These are phyloP conservation scores for Mycena sanguinolenta DNA, from an alignment of 768 basidiomycete genomes.

Conservation along the genomic window DNA sequence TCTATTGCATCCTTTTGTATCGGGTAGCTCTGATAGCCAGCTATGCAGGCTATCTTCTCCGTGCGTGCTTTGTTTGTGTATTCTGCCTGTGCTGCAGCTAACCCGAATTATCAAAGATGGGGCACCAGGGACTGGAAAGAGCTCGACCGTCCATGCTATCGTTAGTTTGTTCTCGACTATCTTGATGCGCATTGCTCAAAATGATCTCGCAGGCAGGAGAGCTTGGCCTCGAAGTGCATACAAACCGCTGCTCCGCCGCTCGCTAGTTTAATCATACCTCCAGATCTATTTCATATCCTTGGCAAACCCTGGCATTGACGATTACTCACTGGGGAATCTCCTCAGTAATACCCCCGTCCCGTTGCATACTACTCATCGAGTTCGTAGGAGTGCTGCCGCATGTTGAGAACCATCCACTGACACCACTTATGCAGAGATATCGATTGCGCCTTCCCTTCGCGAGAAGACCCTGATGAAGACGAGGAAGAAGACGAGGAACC, in stretches of 20 bases:
- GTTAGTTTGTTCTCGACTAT: too few relatives aligned
- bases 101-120: constrained; percentile 5
- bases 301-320: too few relatives aligned
- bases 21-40: too few relatives aligned
- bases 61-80: too few relatives aligned
- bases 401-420: too few relatives aligned
- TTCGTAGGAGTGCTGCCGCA: background rate
- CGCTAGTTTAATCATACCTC: background rate
- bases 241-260: too few relatives aligned
- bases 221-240: constrained; percentile 49
- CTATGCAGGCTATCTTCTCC: too few relatives aligned
- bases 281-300: too few relatives aligned
- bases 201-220: constrained; percentile 15
- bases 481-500: too few relatives aligned
- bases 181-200: too few relatives aligned
- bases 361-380: constrained; percentile 31
- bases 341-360: constrained; percentile 22
- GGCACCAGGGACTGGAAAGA: constrained; percentile 31
- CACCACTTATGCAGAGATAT: constrained; percentile 47
- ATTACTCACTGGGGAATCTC: background rate
- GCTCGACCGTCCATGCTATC: constrained; percentile 24
- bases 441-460: constrained; percentile 44
- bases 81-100: too few relatives aligned
- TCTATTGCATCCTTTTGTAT: background rate
- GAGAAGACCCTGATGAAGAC: constrained; percentile 38